Percentiles rank a stretch among this genome's conserved stretches.
phyloP scores from a whole-genome alignment of 306 rosid species.

The Hylodesmum podocarpum region DNA sequence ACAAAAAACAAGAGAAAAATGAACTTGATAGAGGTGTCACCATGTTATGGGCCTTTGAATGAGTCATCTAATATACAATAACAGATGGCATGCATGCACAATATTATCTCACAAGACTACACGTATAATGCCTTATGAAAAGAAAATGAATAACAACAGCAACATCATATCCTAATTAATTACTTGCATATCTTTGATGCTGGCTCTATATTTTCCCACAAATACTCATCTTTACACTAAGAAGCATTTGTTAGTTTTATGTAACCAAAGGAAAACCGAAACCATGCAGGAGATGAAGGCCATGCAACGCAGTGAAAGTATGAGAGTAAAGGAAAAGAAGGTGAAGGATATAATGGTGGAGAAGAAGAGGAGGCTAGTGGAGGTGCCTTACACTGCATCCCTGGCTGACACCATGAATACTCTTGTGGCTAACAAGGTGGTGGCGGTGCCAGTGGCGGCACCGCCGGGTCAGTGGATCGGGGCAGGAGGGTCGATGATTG shows the following conservation, averaged over 20 bases:
- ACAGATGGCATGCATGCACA: conserved; percentile 35
- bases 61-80: conserved; percentile 14
- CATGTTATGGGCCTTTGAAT: background rate
- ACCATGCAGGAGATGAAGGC: conserved; percentile 42
- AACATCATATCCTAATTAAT: background rate
- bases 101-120: background rate
- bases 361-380: conserved; percentile 70
- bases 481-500: conserved; percentile 87
- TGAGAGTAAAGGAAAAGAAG: conserved; percentile 44
- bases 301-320: conserved; percentile 32
- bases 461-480: conserved; percentile 98
- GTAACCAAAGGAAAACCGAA: background rate
- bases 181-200: background rate
- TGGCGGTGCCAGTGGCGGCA: conserved; percentile 86
- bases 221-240: background rate
- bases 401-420: conserved; percentile 73
- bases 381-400: conserved; percentile 86
- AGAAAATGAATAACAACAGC: background rate
- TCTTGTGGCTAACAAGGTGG: conserved; percentile 66
- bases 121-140: conserved; percentile 13
- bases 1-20: background rate
- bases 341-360: conserved; percentile 62
- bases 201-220: background rate
- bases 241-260: background rate
- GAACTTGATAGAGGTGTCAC: background rate